Conservation (phyloP, 352 stramenopile species). For the Phytophthora megakarya region DNA sequence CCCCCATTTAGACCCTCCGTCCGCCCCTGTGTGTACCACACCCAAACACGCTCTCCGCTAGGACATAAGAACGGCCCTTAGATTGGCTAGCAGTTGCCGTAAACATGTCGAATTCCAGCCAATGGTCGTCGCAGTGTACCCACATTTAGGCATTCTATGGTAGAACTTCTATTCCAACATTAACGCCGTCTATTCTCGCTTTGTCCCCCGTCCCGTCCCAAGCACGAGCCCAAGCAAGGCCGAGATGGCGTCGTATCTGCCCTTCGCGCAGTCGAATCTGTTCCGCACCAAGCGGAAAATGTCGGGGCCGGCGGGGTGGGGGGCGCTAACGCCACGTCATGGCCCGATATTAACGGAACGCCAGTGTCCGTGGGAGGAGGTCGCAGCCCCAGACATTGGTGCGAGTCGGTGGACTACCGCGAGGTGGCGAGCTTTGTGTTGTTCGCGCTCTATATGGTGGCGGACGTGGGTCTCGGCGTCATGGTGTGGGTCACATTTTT, state of each 20-base stretch:
- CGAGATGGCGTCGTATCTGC: slow-evolving; percentile 48
- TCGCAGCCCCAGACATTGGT: slow-evolving; percentile 32
- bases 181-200: slow-evolving; percentile 29
- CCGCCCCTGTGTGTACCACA: too few species aligned
- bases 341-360: slow-evolving; percentile 14
- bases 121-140: slow-evolving; percentile 8
- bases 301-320: slow-evolving; percentile 49
- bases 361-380: slow-evolving; percentile 21
- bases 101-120: slow-evolving; percentile 7
- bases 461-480: slow-evolving; percentile 49
- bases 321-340: slow-evolving; percentile 23
- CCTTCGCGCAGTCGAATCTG: slow-evolving; percentile 36
- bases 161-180: slow-evolving; percentile 24
- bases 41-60: too few species aligned
- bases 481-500: slow-evolving; percentile 69
- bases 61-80: too few species aligned
- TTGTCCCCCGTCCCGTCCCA: background rate
- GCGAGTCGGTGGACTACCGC: slow-evolving; percentile 41
- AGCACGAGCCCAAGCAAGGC: background rate
- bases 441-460: slow-evolving; percentile 49
- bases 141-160: background rate
- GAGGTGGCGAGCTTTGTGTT: slow-evolving; percentile 53
- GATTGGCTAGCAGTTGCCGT: background rate
- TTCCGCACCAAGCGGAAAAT: slow-evolving; percentile 66
- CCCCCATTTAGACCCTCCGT: too few species aligned